Base-by-base conservation (phyloP, 1,139 yeast species). In the Saccharomyces hybrid region DNA sequence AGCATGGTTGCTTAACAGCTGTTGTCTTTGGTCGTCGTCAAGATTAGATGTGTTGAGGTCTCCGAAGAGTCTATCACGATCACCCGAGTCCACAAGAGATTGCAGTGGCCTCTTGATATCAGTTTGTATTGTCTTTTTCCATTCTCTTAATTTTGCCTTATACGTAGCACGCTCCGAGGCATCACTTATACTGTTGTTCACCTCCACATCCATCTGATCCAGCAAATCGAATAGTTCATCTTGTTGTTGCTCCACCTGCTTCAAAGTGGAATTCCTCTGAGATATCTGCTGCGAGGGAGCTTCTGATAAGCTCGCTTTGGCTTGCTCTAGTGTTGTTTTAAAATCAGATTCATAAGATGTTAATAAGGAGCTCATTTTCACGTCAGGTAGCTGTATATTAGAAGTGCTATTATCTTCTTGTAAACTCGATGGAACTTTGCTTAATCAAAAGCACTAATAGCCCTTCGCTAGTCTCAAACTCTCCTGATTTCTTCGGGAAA, bases 1-100 rank as follows among this genome's bases (percentile, higher is more conserved):
- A 1, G 91, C 84, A 64, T 89, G 88, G 58, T 89, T 89, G 54
- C 80, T 79, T 56, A 95, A 75, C 51, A 93, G 77, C 63, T 86
- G 89, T 63, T 87, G 89, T 52, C 99, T 80, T 70, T 93, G 98
- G 52, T 80, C 80, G 56, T 83, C 82, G 48, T 76, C 79, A 50
- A 73, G 78, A 5, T 68, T 66, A 66, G 55, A 55, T 13, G 27
- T 23, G 19, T 47, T 49, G 5, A 49, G 52, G 41, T 54, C 56
- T 5, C 64, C 65, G 49, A 68, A 62, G 41, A 68, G 48, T 51
- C 59, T 49, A 49, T 62, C 65, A 46, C 67, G 58, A 51, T 66
- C 69, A 26, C 65, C 59, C 7, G 64, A 58, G 41, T 65, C 70
- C 44, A 63, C 55, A 16, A 68, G 56, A 47, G 62, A 61, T 50